Base-by-base conservation (phyloP, 768 basidiomycete species). In the Baorangia bicolor region DNA sequence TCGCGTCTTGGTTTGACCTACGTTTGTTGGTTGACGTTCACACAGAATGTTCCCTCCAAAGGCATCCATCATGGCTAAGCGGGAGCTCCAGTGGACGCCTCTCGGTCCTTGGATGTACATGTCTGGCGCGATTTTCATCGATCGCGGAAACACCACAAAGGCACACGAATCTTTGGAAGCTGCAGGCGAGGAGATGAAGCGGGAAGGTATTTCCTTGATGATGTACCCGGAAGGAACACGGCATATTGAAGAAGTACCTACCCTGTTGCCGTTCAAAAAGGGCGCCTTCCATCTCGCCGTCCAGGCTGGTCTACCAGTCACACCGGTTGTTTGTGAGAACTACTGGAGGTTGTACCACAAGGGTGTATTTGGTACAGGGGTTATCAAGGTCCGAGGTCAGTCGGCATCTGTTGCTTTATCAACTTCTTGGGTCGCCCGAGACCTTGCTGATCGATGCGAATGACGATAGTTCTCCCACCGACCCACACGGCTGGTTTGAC, bases 151-250 rank as follows among this genome's bases (percentile, higher is more conserved):
- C 72, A 87, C 81, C 60, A 71, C 81, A 25, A 75, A 78, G 21
- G 96, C 97, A 0, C 74, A 94, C 18, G 79, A 77, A 49, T 92
- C 92, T 12, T 77, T 99, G 50, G 80, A 80, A 49, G 81, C 81
- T 16, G 96, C 93, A 0, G 92, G 87, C 1, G 80, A 88, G 62
- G 77, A 80, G 39, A 92, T 98, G 86, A 90, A 89, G 74, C 63
- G 70, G 31, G 71, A 75, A 35, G 74, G 82, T 58, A 79, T 89
- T 18, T 93, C 92, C 16, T 74, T 98, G 44, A 96, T 92, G 90
- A 86, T 99, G 73, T 98, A 93, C 74, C 93, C 96, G 1, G 97
- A 98, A 75, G 97, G 97, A 30, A 99, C 97, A 12, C 85, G 96
- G 34, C 85, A 92, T 41, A 81, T 81, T 54, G 79, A 80, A 21